A percentile compares a stretch with the other conserved stretches of the same genome.
These are phyloP conservation scores for Aspergillus tanneri DNA, from an alignment of 2,329 filamentous ascomycete species.

Conservation along the genomic window DNA sequence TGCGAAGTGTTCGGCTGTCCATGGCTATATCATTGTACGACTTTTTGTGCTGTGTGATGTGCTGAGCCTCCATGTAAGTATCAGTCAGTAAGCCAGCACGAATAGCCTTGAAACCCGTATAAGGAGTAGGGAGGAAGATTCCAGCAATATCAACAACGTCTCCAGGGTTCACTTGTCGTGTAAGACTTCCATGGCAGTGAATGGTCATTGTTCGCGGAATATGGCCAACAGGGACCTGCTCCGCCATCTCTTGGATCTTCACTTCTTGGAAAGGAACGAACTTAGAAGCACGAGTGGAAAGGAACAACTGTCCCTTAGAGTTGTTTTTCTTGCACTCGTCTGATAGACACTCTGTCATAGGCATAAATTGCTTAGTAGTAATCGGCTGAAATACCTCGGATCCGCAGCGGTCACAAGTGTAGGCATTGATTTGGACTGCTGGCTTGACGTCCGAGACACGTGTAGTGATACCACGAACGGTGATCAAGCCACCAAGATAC, in stretches of 20 bases:
- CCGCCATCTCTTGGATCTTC: constrained; percentile 98
- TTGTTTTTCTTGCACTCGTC: constrained; percentile 88
- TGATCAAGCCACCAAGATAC: constrained; percentile 89
- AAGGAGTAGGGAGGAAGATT: constrained; percentile 94
- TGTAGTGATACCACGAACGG: constrained; percentile 88
- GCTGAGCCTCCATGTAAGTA: constrained; percentile 92
- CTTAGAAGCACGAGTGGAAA: constrained; percentile 93
- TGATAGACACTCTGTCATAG: constrained; percentile 82
- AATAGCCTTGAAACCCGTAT: constrained; percentile 98
- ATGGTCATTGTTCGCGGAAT: constrained; percentile 90
- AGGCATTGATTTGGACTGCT: constrained; percentile 94
- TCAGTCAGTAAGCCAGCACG: constrained; percentile 94
- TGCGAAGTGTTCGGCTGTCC: constrained; percentile 73
- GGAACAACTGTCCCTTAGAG: constrained; percentile 86
- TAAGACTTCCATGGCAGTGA: constrained; percentile 82
- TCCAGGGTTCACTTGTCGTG: constrained; percentile 84
- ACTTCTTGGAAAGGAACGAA: constrained; percentile 97
- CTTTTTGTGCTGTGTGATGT: constrained; percentile 95
- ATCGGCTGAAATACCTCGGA: constrained; percentile 98
- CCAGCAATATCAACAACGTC: constrained; percentile 92
- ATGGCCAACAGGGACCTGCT: constrained; percentile 96
- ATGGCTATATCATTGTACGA: constrained; percentile 90
- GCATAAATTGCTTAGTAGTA: constrained; percentile 84
- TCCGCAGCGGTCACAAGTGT: constrained; percentile 94
- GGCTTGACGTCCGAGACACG: constrained; percentile 97